Percentiles rank a stretch among this genome's conserved stretches.
These are phyloP conservation scores for Medicago arabica DNA, from an alignment of 306 rosid genomes.

Conservation along the genomic window DNA sequence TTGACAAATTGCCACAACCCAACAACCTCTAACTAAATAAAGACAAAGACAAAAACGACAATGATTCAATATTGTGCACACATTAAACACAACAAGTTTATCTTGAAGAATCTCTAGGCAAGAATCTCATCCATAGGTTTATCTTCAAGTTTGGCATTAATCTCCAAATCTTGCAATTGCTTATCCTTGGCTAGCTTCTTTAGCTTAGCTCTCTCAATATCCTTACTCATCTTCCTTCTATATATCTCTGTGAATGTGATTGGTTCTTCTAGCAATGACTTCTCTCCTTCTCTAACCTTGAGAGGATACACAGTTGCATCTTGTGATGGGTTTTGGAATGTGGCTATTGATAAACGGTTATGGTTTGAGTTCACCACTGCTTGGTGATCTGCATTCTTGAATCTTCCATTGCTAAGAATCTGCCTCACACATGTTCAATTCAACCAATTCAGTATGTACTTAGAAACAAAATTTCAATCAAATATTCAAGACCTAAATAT, in stretches of 20 bases:
- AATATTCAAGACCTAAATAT: too few relatives aligned
- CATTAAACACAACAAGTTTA: not conserved
- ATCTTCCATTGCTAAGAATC: constrained; percentile 85
- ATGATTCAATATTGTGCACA: not conserved
- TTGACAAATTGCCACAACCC: constrained; percentile 2
- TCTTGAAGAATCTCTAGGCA: constrained; percentile 35
- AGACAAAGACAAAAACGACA: not conserved
- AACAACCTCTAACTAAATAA: too few relatives aligned
- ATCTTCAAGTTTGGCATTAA: not conserved
- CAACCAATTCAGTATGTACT: not conserved
- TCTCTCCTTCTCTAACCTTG: constrained; percentile 64
- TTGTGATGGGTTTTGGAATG: constrained; percentile 78
- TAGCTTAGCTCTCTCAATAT: constrained; percentile 61
- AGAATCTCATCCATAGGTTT: constrained; percentile 53
- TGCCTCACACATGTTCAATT: constrained; percentile 15
- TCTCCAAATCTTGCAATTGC: too few relatives aligned
- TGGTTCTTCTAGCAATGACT: constrained; percentile 55
- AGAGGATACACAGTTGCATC: constrained; percentile 68
- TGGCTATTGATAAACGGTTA: constrained; percentile 81
- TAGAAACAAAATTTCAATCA: not conserved
- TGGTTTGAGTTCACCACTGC: constrained; percentile 79
- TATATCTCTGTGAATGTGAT: constrained; percentile 68
- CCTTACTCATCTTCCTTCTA: constrained; percentile 63
- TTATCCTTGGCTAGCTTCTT: constrained; percentile 40
- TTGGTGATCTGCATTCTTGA: constrained; percentile 82